Evolutionary conservation across 805 yeast species (phyloP), one percentile per base, ranked within the genome.

Genomic region (Hermanozyma aechmeae): DNA sequence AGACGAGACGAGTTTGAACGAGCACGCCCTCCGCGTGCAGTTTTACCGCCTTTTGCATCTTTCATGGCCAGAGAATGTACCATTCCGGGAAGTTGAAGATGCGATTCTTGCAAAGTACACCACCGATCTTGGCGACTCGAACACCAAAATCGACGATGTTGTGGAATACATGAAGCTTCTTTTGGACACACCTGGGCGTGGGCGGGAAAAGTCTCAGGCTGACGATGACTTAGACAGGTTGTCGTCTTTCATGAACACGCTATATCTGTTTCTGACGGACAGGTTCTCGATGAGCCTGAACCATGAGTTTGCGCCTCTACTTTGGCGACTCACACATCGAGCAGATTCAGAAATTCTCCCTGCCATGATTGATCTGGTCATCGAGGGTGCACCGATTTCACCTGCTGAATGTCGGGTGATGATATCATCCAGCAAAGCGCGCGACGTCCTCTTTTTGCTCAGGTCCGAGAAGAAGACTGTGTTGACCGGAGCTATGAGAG

Each of bases 111-210:
- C 38, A 9, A 61, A 60, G 32, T 50, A 61, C 33, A 26, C 35
- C 11, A 45, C 50, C 16, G 22, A 48, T n/a, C 11, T 27, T 4
- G 19, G 43, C 5, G 33, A 34, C 4, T 24, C 39, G 18, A 27
- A 34, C 16, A 20, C 32, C 25, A 51, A 51, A 26, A 31, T 29
- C 5, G 27, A 42, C 2, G 68, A 64, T 37, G 37, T 54, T 13
- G 39, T 56, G 3, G 42, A 39, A 9, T 60, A 44, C 34, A 46
- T 56, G 43, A 51, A 49, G 32, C 36, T 58, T 4, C 38, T 65
- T 15, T 26, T 62, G 6, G 69, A 64, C 32, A 47, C 60, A 0
- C 56, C 59, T 1, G 44, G 43, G 18, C 21, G 42, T 6, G n/a
- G 31, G 25, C 30, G 15, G 23, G n/a, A 11, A 21, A 32, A 37